Evolutionary conservation across 495 filamentous ascomycete genomes (phyloP).

Genomic region (Annulohypoxylon maeteangense): DNA sequence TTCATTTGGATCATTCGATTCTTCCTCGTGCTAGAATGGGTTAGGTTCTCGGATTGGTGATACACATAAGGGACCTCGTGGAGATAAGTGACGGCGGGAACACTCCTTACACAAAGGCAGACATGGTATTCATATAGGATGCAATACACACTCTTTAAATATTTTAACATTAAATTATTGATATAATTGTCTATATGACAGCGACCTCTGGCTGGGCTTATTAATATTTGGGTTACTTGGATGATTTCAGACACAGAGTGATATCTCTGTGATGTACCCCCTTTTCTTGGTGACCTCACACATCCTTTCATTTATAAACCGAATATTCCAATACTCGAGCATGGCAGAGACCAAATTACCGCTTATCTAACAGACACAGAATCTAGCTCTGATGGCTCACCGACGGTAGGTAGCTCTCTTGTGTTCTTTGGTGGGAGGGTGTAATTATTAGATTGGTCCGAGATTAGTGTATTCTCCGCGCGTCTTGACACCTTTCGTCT

Average conservation of each 20-base stretch:
- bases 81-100: neutral
- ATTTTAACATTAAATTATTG: neutral
- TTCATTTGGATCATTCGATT: no score
- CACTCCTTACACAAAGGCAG: neutral
- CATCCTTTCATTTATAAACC: neutral
- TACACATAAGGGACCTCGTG: no score
- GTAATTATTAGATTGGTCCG: neutral
- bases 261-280: no score
- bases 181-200: neutral
- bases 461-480: neutral
- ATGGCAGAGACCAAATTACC: neutral
- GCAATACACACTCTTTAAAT: neutral
- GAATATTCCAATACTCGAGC: neutral
- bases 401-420: neutral
- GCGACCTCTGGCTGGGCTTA: neutral
- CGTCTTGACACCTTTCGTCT: neutral
- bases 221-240: neutral
- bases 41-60: no score
- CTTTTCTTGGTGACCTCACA: neutral
- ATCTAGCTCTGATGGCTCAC: neutral
- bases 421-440: neutral
- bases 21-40: no score
- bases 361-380: neutral
- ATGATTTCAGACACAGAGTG: neutral
- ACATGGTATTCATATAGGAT: neutral